Evolutionary conservation across 306 rosid species (phyloP).

Genomic region (Dalbergia oliveri): DNA sequence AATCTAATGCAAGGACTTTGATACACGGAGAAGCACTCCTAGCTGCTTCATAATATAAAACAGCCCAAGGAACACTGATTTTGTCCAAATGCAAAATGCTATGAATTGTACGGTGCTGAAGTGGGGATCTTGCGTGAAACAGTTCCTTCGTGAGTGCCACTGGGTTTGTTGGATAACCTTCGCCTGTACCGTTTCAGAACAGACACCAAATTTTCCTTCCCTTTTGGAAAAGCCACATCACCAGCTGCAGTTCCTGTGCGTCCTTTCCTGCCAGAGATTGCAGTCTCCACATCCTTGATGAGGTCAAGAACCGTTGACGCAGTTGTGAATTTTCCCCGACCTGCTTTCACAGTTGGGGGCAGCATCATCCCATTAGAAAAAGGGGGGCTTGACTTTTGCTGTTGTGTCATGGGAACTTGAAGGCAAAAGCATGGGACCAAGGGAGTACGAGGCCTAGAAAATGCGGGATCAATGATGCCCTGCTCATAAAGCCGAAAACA

Average conservation of each 20-base stretch:
- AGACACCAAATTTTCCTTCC: constrained; percentile 86
- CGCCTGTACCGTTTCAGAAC: constrained; percentile 97
- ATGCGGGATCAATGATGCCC: constrained; percentile 87
- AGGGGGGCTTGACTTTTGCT: constrained; percentile 75
- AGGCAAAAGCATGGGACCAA: constrained; percentile 91
- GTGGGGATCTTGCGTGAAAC: constrained; percentile 62
- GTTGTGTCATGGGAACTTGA: constrained; percentile 64
- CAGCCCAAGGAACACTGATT: constrained; percentile 45
- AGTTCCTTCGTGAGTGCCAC: constrained; percentile 56
- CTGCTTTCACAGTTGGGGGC: constrained; percentile 85
- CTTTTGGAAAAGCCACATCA: constrained; percentile 95
- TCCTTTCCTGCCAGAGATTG: constrained; percentile 83
- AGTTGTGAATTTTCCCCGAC: constrained; percentile 85
- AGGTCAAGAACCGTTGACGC: constrained; percentile 66
- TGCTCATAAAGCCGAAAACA: constrained; percentile 43
- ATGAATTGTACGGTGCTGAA: constrained; percentile 59
- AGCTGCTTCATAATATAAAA: constrained; percentile 29
- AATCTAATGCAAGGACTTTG: constrained; percentile 25
- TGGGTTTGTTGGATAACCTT: constrained; percentile 69
- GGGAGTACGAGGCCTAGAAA: constrained; percentile 79
- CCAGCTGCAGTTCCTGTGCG: constrained; percentile 97
- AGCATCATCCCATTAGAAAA: constrained; percentile 81
- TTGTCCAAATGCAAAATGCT: constrained; percentile 43
- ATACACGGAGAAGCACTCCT: constrained; percentile 46
- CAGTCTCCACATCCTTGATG: constrained; percentile 87